Evolutionary conservation across 2,329 filamentous ascomycete genomes (phyloP).

Genomic region (Penicillium brevicompactum): DNA sequence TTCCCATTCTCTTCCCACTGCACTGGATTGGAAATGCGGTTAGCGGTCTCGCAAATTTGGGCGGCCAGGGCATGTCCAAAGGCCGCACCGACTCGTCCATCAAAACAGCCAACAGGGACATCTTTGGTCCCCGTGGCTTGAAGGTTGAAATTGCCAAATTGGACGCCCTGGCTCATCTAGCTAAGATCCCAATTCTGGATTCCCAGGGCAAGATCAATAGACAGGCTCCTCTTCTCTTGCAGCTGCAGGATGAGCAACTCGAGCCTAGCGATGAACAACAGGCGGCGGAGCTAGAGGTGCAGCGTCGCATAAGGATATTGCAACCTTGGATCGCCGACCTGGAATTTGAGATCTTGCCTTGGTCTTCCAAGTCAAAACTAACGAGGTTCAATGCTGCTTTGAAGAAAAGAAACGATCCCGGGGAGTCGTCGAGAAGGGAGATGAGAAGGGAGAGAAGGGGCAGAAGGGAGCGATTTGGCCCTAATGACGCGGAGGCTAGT

Average conservation of each 20-base stretch:
- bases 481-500: background rate
- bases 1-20: constrained; percentile 27
- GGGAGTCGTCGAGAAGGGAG: background rate
- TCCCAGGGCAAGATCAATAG: constrained; percentile 25
- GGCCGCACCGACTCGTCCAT: constrained; percentile 25
- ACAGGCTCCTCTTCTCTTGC: constrained; percentile 17
- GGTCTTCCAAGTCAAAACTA: constrained; percentile 25
- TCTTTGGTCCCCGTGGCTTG: constrained; percentile 27
- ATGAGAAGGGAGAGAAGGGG: background rate
- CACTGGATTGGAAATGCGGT: constrained; percentile 28
- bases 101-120: constrained; percentile 26
- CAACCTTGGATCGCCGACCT: constrained; percentile 31
- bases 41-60: constrained; percentile 25
- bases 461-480: background rate
- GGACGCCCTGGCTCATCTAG: constrained; percentile 29
- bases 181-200: constrained; percentile 29
- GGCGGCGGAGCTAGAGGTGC: constrained; percentile 14
- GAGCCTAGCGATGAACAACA: background rate
- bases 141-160: constrained; percentile 30
- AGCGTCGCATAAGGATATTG: constrained; percentile 18
- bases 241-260: constrained; percentile 7
- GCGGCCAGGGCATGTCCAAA: constrained; percentile 24
- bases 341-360: constrained; percentile 23
- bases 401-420: constrained; percentile 23
- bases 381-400: constrained; percentile 25